phyloP scores from a whole-genome alignment of 768 basidiomycete genomes.

The Psilocybe cubensis region DNA sequence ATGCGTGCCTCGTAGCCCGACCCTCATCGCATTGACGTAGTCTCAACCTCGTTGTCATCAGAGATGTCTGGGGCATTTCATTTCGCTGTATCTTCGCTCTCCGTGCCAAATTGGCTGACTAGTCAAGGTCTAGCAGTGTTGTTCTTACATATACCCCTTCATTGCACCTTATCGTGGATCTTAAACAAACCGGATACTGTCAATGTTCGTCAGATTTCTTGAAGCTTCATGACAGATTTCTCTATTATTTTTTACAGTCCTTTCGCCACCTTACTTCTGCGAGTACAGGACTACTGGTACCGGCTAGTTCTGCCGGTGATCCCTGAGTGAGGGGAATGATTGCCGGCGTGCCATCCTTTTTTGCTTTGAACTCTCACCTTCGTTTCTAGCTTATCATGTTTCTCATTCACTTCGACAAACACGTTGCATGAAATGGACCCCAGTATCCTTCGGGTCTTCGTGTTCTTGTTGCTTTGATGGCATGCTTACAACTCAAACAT shows the following conservation, averaged over 20 bases:
- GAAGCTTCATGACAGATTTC: too few relatives aligned
- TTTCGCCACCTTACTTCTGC: too few relatives aligned
- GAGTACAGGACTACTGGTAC: too few relatives aligned
- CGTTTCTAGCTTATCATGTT: constrained; percentile 1
- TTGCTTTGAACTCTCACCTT: not conserved
- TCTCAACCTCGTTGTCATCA: too few relatives aligned
- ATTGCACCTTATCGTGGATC: too few relatives aligned
- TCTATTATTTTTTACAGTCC: too few relatives aligned
- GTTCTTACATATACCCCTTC: too few relatives aligned
- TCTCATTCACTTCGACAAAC: constrained; percentile 4
- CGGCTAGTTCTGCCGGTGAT: not conserved
- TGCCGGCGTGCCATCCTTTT: not conserved
- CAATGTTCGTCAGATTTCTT: too few relatives aligned
- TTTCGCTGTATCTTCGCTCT: not conserved
- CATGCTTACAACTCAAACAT: constrained; percentile 1
- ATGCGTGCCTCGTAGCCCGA: constrained; percentile 4
- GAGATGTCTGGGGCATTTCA: not conserved
- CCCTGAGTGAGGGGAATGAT: not conserved
- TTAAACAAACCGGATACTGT: too few relatives aligned
- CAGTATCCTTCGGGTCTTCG: not conserved
- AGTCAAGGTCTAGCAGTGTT: too few relatives aligned
- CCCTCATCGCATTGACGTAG: not conserved
- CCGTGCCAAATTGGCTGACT: not conserved
- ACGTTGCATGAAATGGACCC: constrained; percentile 13
- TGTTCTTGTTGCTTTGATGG: constrained; percentile 1